These are phyloP conservation scores for Petunia axillaris DNA, from an alignment of 257 asterid genomes.

Conservation along the genomic window DNA sequence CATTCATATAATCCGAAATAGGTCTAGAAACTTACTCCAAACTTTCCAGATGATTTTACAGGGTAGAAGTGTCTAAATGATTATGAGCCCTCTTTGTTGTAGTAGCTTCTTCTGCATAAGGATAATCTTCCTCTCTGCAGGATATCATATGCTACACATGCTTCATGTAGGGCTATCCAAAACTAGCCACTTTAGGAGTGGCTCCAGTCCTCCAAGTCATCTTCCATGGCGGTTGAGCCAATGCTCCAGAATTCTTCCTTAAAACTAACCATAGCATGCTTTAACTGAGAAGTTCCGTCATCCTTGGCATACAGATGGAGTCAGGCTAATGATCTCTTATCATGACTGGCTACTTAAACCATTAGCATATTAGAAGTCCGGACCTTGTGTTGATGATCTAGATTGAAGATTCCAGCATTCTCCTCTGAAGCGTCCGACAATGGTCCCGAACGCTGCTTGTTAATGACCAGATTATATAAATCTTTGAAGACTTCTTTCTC, in stretches of 20 bases:
- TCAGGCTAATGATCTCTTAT: background rate
- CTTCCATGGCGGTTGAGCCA: conserved; percentile 8
- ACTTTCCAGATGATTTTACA: background rate
- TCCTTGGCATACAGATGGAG: background rate
- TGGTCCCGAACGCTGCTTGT: background rate
- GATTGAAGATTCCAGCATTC: background rate
- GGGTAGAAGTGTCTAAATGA: background rate
- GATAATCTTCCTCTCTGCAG: conserved; percentile 15
- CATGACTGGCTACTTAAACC: background rate
- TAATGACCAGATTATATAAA: background rate
- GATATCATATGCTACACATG: background rate
- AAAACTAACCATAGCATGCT: background rate
- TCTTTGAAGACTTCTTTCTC: background rate
- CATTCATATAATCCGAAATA: conserved; percentile 7
- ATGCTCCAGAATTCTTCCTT: background rate
- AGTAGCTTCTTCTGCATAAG: background rate
- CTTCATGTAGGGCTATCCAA: background rate
- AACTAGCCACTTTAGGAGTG: conserved; percentile 6
- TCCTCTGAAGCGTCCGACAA: background rate
- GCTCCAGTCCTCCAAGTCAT: conserved; percentile 15
- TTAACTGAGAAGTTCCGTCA: background rate
- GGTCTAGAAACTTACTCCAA: conserved; percentile 22
- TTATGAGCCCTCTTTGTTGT: background rate
- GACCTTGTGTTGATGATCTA: background rate
- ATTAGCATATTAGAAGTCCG: background rate